Evolutionary conservation across 192 early-diverging fungal genomes (phyloP), one percentile per base, ranked within the genome.

Genomic region (Coemansia javaensis): DNA sequence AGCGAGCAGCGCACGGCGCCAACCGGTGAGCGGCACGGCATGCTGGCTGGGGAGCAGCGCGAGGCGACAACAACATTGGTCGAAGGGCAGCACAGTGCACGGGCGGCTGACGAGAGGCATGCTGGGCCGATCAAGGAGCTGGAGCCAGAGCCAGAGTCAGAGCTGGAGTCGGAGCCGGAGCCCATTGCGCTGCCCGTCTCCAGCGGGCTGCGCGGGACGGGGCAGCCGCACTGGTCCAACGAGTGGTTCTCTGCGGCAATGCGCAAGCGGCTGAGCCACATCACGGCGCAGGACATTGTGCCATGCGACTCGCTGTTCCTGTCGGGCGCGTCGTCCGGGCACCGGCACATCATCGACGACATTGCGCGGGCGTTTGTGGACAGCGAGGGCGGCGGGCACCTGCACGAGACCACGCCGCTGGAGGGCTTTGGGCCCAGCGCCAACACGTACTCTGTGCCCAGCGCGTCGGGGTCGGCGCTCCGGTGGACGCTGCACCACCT

Each of bases 281-380:
- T 75, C 34, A 63, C 59, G 1, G 71, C 65, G 11, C 49, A 56
- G 2, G 71, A 75, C 33, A 48, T 75, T 27, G 41, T 52, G 14
- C 71, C 71, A 4, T 67, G 41, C 35, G 71, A 75, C 48, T 75
- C 71, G 10, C 47, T 75, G 27, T 75, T 67, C 41, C 23, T 75
- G 35, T 30, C 33, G 9, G 38, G 42, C 20, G 53, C 69, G 10
- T 39, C 34, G 35, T 43, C 48, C 11, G 47, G 40, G 13, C 47
- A 53, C 6, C 62, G 58, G 11, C 34, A 48, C 12, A 45, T 64
- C 3, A 53, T 73, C 13, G 69, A 73, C 35, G 69, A 73, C n/a
- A 32, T 73, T 14, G 69, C 69, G 6, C 40, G 63, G 10, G 69
- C 69, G 22, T 73, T 65, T 65, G 69, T 73, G 1, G 59, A 73